phyloP scores from a whole-genome alignment of 2,329 filamentous ascomycete genomes.

The Ploettnerulaceae sp. region DNA sequence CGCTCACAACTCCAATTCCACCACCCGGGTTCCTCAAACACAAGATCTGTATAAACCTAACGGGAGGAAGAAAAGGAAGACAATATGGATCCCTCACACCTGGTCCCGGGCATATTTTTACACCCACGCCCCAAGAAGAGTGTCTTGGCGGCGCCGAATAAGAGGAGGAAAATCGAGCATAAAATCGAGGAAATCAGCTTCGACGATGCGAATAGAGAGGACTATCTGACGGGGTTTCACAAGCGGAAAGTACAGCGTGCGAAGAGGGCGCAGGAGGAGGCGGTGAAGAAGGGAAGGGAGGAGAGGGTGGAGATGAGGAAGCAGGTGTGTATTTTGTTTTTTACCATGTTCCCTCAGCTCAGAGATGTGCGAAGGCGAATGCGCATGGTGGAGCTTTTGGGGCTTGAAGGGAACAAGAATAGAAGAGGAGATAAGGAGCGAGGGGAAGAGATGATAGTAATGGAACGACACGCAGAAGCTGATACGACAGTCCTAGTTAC shows the following conservation, averaged over 20 bases:
- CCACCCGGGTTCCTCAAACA: no score
- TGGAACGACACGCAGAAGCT: neutral
- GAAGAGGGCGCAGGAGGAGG: conserved; percentile 79
- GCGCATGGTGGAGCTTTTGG: neutral
- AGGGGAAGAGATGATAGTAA: neutral
- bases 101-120: conserved; percentile 43
- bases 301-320: conserved; percentile 71
- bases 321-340: conserved; percentile 54
- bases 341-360: neutral
- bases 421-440: neutral
- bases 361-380: neutral
- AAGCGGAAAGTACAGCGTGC: conserved; percentile 86
- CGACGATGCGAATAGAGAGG: conserved; percentile 70
- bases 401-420: neutral
- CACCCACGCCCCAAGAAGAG: conserved; percentile 55
- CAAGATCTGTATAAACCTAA: no score
- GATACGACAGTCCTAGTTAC: conserved; percentile 52
- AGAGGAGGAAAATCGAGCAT: conserved; percentile 55
- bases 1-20: neutral
- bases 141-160: conserved; percentile 53
- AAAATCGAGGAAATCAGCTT: conserved; percentile 78
- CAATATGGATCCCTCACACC: conserved; percentile 17
- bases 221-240: conserved; percentile 93
- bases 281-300: conserved; percentile 69
- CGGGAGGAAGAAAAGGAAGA: conserved; percentile 8